Conservation (phyloP, 192 early-diverging fungal species). For the Podochytrium sp. region DNA sequence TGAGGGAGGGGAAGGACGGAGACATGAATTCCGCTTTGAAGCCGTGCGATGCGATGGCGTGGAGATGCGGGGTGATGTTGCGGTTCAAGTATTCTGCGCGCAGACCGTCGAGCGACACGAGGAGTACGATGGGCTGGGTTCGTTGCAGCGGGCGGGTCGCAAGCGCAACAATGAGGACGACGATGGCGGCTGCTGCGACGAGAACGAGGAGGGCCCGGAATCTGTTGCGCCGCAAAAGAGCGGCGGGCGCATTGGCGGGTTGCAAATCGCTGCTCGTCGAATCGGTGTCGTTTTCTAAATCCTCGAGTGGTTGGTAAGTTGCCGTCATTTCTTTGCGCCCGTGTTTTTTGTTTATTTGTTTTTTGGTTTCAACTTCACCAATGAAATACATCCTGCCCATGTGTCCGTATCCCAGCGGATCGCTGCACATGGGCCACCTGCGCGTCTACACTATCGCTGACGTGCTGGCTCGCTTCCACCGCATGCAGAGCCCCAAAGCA, state of each 20-base stretch:
- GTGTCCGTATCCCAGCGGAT: slow-evolving; percentile 96
- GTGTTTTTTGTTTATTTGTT: no score
- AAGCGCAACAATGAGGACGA: no score
- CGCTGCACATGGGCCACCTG: slow-evolving; percentile 94
- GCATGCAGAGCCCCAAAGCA: slow-evolving; percentile 51
- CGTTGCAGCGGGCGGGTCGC: no score
- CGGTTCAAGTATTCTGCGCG: slow-evolving; percentile 82
- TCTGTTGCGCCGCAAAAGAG: no score
- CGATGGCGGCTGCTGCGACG: no score
- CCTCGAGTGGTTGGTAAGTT: no score
- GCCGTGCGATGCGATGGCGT: slow-evolving; percentile 2
- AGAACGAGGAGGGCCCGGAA: no score
- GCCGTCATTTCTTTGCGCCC: no score
- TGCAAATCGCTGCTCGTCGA: no score
- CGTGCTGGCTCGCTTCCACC: slow-evolving; percentile 75
- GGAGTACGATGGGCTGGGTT: slow-evolving; percentile 45
- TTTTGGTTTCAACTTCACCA: no score
- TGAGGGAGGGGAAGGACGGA: slow-evolving; percentile 77
- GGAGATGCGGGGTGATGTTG: slow-evolving; percentile 70
- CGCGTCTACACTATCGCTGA: slow-evolving; percentile 96
- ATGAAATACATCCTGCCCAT: slow-evolving; percentile 79
- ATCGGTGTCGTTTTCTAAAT: no score
- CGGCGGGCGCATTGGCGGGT: no score
- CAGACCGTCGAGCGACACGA: slow-evolving; percentile 88
- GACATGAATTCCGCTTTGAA: slow-evolving; percentile 63